These are phyloP conservation scores for Teunomyces kruisii DNA, from an alignment of 805 yeast genomes.

Conservation along the genomic window DNA sequence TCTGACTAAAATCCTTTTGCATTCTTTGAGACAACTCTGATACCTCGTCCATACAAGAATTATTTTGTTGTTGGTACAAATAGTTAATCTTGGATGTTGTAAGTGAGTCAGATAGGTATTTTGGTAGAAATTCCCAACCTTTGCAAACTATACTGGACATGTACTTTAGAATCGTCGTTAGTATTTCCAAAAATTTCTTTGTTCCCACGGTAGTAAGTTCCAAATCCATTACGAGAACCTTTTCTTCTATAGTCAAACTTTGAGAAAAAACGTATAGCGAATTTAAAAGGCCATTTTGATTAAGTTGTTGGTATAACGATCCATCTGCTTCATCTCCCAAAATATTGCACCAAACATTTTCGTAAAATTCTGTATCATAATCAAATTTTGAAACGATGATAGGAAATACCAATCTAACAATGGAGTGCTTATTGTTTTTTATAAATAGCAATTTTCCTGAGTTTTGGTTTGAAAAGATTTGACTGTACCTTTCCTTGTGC, in stretches of 20 bases:
- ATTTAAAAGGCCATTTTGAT: slow-evolving; percentile 30
- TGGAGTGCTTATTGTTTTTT: neutral
- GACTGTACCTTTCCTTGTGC: neutral
- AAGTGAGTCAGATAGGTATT: slow-evolving; percentile 47
- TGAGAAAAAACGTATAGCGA: slow-evolving; percentile 45
- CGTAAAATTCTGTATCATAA: slow-evolving; percentile 19
- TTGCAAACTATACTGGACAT: slow-evolving; percentile 9
- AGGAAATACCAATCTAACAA: slow-evolving; percentile 50
- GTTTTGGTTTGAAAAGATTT: neutral
- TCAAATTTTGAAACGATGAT: slow-evolving; percentile 9
- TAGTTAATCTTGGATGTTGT: slow-evolving; percentile 44
- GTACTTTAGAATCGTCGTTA: slow-evolving; percentile 34
- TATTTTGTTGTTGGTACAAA: slow-evolving; percentile 36
- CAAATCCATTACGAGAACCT: slow-evolving; percentile 50
- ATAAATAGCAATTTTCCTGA: slow-evolving; percentile 6
- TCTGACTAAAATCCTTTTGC: slow-evolving; percentile 29
- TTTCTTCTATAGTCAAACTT: slow-evolving; percentile 31
- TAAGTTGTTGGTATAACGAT: slow-evolving; percentile 46
- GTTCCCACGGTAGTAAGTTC: slow-evolving; percentile 49
- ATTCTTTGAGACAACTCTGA: slow-evolving; percentile 39
- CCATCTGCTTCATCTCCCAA: slow-evolving; percentile 62
- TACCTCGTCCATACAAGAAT: slow-evolving; percentile 50
- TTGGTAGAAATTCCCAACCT: slow-evolving; percentile 27
- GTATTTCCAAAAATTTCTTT: slow-evolving; percentile 30
- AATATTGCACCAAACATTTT: slow-evolving; percentile 52